Conservation (phyloP, 2,329 filamentous ascomycete genomes). For the Pestalotiopsis sp. region DNA sequence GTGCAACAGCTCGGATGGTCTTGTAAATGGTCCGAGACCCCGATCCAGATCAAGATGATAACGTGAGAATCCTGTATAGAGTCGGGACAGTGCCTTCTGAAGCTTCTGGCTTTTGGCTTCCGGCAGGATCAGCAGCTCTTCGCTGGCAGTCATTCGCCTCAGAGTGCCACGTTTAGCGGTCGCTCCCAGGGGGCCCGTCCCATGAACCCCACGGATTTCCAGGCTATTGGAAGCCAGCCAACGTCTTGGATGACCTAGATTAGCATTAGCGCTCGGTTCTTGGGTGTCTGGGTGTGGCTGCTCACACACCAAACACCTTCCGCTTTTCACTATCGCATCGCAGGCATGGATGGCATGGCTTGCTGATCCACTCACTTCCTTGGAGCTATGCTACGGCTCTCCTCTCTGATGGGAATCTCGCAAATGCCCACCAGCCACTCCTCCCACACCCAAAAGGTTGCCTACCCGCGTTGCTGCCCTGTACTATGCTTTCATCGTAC, state of each 20-base stretch:
- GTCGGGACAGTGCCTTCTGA: background rate
- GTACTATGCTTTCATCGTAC: background rate
- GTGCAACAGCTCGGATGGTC: background rate
- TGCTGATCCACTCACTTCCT: conserved; percentile 7
- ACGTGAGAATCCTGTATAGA: background rate
- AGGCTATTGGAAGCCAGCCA: conserved; percentile 7
- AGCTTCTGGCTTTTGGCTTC: background rate
- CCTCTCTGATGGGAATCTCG: conserved; percentile 8
- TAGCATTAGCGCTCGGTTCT: background rate
- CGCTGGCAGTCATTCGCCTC: background rate
- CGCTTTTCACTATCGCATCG: conserved; percentile 1
- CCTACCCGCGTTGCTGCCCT: background rate
- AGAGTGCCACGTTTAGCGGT: conserved; percentile 4
- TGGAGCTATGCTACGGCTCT: background rate
- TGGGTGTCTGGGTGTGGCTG: background rate
- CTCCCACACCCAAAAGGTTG: background rate
- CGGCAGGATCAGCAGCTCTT: conserved; percentile 1
- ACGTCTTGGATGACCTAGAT: background rate
- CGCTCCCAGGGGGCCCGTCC: background rate
- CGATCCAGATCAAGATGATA: background rate
- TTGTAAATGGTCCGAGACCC: background rate
- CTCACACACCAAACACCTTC: conserved; percentile 1
- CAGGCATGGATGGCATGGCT: background rate
- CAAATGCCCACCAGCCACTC: conserved; percentile 1
- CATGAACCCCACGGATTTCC: conserved; percentile 3